Percentiles rank a stretch among this genome's conserved stretches.
Evolutionary conservation across 768 basidiomycete species (phyloP).

Genomic region (Crepidotus variabilis): DNA sequence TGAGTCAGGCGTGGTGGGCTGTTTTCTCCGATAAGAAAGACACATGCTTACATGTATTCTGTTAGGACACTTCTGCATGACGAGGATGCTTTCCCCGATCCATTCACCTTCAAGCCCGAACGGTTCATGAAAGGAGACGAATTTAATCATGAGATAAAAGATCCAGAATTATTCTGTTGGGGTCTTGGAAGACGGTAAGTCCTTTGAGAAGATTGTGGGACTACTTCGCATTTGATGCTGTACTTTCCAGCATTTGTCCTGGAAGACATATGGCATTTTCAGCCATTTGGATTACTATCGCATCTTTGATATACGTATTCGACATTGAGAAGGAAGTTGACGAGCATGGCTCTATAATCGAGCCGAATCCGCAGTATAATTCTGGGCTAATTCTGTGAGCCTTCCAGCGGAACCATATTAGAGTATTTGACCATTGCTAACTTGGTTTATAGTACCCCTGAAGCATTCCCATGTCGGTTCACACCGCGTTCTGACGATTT

Average conservation of each 20-base stretch:
- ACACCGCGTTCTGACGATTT: slow-evolving; percentile 15
- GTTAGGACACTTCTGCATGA: slow-evolving; percentile 38
- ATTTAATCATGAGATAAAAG: slow-evolving; percentile 18
- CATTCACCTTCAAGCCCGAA: slow-evolving; percentile 36
- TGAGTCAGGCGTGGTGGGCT: background rate
- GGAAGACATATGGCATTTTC: slow-evolving; percentile 22
- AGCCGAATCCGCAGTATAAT: background rate
- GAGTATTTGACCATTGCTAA: too few relatives aligned
- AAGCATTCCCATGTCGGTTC: slow-evolving; percentile 14
- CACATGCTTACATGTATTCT: background rate
- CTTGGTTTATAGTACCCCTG: slow-evolving; percentile 5
- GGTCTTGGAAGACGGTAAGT: slow-evolving; percentile 29
- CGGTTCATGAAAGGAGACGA: slow-evolving; percentile 29
- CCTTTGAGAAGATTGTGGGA: background rate
- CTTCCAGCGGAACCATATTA: too few relatives aligned
- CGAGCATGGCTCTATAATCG: slow-evolving; percentile 8
- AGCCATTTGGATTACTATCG: slow-evolving; percentile 20
- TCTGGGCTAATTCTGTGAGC: too few relatives aligned
- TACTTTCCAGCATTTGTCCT: slow-evolving; percentile 16
- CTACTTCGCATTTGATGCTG: background rate
- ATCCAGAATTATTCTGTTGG: slow-evolving; percentile 25
- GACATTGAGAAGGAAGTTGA: slow-evolving; percentile 20
- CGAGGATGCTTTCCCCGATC: slow-evolving; percentile 32
- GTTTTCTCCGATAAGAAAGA: background rate
- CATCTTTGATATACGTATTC: slow-evolving; percentile 17